Conservation (phyloP, 257 asterid species). For the Solanum clarkiae region DNA sequence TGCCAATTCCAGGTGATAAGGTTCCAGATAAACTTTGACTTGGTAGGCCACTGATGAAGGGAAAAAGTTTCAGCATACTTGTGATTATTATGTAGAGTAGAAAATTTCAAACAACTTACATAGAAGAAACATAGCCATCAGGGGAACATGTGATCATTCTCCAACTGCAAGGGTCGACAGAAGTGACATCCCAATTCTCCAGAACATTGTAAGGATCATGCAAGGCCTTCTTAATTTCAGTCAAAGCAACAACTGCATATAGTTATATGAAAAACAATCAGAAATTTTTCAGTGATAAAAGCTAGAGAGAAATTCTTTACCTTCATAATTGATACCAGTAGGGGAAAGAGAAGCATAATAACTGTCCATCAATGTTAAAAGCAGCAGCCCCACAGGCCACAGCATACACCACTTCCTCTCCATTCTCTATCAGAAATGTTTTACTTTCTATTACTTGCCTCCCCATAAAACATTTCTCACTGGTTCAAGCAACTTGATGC, state of each 20-base stretch:
- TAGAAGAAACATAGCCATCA: constrained; percentile 77
- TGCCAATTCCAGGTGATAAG: constrained; percentile 74
- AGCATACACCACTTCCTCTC: constrained; percentile 29
- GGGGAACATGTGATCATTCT: constrained; percentile 76
- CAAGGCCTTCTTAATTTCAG: constrained; percentile 55
- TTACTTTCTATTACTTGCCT: background rate
- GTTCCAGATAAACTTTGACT: constrained; percentile 75
- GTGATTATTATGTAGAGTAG: background rate
- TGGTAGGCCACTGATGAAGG: constrained; percentile 57
- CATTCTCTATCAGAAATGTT: constrained; percentile 17
- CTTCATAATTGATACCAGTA: constrained; percentile 95
- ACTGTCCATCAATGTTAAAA: constrained; percentile 31
- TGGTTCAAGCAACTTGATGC: background rate
- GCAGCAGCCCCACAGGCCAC: constrained; percentile 29
- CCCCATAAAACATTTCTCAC: background rate
- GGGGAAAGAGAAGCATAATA: constrained; percentile 86
- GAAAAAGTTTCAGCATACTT: background rate
- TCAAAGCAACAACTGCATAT: constrained; percentile 79
- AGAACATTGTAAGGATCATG: constrained; percentile 77
- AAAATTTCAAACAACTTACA: constrained; percentile 40
- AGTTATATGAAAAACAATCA: background rate
- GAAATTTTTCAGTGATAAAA: background rate
- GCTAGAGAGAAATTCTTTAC: constrained; percentile 15
- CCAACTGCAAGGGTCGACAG: constrained; percentile 99
- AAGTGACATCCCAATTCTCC: constrained; percentile 87